Evolutionary conservation across 202 grass and related monocot genomes (phyloP).

Genomic region (Sporobolus alterniflorus): DNA sequence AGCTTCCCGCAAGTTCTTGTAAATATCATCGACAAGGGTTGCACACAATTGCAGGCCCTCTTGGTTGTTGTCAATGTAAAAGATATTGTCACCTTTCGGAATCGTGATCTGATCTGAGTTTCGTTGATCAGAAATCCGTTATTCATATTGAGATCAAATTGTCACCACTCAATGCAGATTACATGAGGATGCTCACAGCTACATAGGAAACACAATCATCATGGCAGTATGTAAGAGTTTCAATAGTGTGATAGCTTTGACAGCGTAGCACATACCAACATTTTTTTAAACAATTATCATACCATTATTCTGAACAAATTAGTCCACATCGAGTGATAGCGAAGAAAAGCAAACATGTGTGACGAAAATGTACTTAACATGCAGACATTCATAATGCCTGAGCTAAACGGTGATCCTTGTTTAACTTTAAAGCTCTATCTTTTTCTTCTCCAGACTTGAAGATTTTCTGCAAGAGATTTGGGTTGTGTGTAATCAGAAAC

Average conservation of each 20-base stretch:
- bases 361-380: background rate
- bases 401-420: constrained; percentile 79
- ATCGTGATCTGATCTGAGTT: too few species aligned
- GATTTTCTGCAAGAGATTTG: constrained; percentile 66
- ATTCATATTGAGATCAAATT: background rate
- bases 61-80: constrained; percentile 48
- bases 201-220: background rate
- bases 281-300: background rate
- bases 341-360: background rate
- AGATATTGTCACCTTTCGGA: constrained; percentile 38
- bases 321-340: background rate
- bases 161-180: background rate
- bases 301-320: background rate
- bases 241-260: background rate
- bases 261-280: background rate
- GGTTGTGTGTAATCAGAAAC: constrained; percentile 8
- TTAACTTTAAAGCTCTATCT: constrained; percentile 77
- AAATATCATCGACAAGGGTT: constrained; percentile 53
- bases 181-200: background rate
- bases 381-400: constrained; percentile 43
- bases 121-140: too few species aligned
- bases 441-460: constrained; percentile 76
- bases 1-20: constrained; percentile 51
- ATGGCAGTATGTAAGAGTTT: background rate
- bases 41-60: constrained; percentile 49